phyloP scores from a whole-genome alignment of 495 filamentous ascomycete genomes.

The Podospora sp. region DNA sequence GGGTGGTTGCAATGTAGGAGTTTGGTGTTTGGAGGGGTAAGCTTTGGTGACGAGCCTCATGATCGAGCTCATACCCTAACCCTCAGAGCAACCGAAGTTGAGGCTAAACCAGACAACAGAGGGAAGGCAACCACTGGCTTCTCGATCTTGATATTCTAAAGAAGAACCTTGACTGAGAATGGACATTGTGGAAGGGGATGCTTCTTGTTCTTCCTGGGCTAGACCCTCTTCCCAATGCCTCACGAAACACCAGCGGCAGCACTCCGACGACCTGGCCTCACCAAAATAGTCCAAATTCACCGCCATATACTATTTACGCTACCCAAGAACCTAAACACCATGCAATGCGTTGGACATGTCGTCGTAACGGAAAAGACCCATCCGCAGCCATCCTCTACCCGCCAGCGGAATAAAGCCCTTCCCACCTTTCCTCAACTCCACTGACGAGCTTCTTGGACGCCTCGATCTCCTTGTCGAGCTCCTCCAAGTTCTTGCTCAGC shows the following conservation, averaged over 20 bases:
- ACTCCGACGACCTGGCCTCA: too few species aligned
- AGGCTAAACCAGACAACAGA: too few species aligned
- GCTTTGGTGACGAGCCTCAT: background rate
- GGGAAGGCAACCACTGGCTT: too few species aligned
- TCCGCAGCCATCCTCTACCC: background rate
- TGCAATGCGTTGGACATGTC: conserved; percentile 18
- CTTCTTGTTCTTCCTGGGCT: too few species aligned
- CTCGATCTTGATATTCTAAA: too few species aligned
- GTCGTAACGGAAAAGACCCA: background rate
- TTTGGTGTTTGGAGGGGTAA: background rate
- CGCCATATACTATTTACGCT: background rate
- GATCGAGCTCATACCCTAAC: background rate
- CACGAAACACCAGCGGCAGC: too few species aligned
- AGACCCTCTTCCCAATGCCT: too few species aligned
- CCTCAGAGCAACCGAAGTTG: background rate
- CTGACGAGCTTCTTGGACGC: conserved; percentile 57
- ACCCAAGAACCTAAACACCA: conserved; percentile 19
- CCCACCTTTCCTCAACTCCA: conserved; percentile 57
- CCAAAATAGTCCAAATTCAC: background rate
- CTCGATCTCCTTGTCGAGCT: conserved; percentile 82
- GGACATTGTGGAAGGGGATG: too few species aligned
- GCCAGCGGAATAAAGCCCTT: conserved; percentile 46
- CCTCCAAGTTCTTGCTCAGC: conserved; percentile 78
- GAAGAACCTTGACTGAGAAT: too few species aligned
- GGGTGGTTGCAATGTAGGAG: background rate